Base-by-base conservation (phyloP, 2,329 filamentous ascomycete genomes). In the Helotiales sp. region DNA sequence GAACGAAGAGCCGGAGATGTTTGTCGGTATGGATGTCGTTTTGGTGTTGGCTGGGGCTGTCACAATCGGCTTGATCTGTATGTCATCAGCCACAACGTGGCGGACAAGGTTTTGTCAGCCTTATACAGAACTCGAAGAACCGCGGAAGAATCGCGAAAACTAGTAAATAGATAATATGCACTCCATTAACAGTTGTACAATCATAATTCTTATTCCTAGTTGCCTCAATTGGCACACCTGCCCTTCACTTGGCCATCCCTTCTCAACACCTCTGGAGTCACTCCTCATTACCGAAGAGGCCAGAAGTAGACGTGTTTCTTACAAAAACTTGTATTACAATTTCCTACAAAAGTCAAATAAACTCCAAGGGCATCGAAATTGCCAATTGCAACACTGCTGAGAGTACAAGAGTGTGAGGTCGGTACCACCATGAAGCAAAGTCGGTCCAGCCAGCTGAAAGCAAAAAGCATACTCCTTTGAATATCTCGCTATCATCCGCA, bases 401-500 rank as follows among this genome's bases (percentile, higher is more conserved):
- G 24, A 17, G 13, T 6, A 20, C 2, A 45, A 3, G 6, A 17
- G 4, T 54, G n/a, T 6, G 50, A n/a, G 34, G n/a, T 20, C 6
- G 28, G n/a, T 26, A 5, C 17, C 6, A 45, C 40, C 10, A 17
- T 40, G n/a, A 37, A 34, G 20, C 28, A 57, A 55, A 61, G 61
- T 62, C 61, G 65, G 61, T 61, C 61, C 65, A 55, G 65, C 65
- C 65, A 43, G 55, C 65, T 28, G 28, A 64, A 64, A 26, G 54
- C 47, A 5, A 20, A 7, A 45, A 45, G 5, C n/a, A 17, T 43
- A 15, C 37, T n/a, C n/a, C n/a, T n/a, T n/a, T n/a, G n/a, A n/a
- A n/a, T n/a, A n/a, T n/a, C n/a, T n/a, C n/a, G n/a, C n/a, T n/a
- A n/a, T n/a, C n/a, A n/a, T n/a, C n/a, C n/a, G n/a, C n/a, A n/a